phyloP scores from a whole-genome alignment of 163 green algal species.

The Scenedesmus sp. region DNA sequence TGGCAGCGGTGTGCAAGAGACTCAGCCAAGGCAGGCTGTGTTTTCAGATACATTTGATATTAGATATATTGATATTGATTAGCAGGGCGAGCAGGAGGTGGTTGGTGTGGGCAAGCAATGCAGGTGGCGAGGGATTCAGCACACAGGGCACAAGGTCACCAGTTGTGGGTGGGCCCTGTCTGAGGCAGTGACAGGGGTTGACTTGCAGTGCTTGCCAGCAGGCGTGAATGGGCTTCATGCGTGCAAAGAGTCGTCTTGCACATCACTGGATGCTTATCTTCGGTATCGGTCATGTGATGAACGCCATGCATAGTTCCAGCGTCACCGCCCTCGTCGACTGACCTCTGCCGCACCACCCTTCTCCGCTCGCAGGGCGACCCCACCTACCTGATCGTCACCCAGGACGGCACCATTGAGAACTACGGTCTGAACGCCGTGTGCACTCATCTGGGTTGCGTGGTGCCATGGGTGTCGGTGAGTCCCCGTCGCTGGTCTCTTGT shows the following conservation, averaged over 20 bases:
- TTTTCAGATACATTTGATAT: no score
- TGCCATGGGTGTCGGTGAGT: constrained; percentile 92
- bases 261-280: neutral
- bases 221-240: neutral
- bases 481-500: neutral
- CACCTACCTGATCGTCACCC: constrained; percentile 97
- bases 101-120: no score
- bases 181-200: constrained; percentile 4
- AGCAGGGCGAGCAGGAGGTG: neutral
- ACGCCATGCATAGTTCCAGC: neutral
- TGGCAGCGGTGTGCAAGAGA: no score
- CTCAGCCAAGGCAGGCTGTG: no score
- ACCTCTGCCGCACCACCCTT: neutral
- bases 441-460: constrained; percentile 99
- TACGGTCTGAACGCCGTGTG: constrained; percentile 99
- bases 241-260: neutral
- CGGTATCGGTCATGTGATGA: neutral
- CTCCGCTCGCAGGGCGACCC: constrained; percentile 88
- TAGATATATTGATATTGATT: no score
- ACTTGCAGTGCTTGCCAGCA: neutral
- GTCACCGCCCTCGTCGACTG: neutral
- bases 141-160: neutral
- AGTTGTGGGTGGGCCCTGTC: neutral
- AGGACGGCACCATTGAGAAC: constrained; percentile 86
- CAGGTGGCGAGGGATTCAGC: neutral